Evolutionary conservation across 345 rosid genomes (phyloP).

Genomic region (Turnera subulata): DNA sequence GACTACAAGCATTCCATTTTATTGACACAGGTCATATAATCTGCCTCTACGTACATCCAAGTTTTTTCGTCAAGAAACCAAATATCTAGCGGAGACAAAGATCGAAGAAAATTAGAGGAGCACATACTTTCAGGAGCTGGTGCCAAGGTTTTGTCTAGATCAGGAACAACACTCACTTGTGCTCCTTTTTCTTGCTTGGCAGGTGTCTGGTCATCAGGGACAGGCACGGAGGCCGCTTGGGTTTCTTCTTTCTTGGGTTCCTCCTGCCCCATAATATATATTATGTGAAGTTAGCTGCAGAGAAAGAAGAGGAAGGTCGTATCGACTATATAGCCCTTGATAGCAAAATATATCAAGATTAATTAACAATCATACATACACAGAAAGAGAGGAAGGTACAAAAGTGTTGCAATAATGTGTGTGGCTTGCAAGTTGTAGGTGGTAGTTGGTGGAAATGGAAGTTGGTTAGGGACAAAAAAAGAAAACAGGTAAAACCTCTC

Average conservation of each 20-base stretch:
- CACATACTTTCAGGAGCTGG: constrained; percentile 24
- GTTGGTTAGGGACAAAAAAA: constrained; percentile 7
- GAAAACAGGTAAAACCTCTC: too few species aligned
- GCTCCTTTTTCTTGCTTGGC: constrained; percentile 11
- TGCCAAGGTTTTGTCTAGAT: constrained; percentile 8
- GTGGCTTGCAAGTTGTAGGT: not conserved
- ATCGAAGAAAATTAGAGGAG: constrained; percentile 1
- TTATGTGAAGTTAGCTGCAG: constrained; percentile 29
- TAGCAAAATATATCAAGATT: not conserved
- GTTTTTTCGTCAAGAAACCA: too few species aligned
- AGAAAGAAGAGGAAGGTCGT: not conserved
- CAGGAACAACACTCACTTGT: not conserved
- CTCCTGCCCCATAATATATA: constrained; percentile 35
- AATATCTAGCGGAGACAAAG: too few species aligned
- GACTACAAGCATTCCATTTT: not conserved
- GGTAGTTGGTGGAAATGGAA: constrained; percentile 1
- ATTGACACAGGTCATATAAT: too few species aligned
- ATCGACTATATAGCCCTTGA: too few species aligned
- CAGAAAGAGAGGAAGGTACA: not conserved
- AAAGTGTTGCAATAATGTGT: not conserved
- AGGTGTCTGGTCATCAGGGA: constrained; percentile 1
- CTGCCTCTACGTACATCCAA: not conserved
- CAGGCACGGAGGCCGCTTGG: constrained; percentile 7
- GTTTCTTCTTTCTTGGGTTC: constrained; percentile 20
- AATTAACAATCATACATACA: not conserved